Evolutionary conservation across 2,329 filamentous ascomycete species (phyloP).

Genomic region (Fusarium cicatricum): DNA sequence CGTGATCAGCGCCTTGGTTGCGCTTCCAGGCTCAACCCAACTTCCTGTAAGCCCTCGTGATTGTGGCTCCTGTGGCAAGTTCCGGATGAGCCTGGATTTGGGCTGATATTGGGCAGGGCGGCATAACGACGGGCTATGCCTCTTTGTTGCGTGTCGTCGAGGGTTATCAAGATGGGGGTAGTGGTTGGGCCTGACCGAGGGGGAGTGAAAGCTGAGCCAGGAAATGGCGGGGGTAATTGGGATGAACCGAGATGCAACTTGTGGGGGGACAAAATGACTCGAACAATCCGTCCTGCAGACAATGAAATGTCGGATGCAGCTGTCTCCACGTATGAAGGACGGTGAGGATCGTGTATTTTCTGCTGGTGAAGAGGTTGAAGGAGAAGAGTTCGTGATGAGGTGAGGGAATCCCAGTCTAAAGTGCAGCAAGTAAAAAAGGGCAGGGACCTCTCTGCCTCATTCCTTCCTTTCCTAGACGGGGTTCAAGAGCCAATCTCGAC

Average conservation of each 20-base stretch:
- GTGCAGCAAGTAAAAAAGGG: slow-evolving; percentile 23
- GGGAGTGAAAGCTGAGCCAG: background rate
- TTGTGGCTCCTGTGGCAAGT: slow-evolving; percentile 31
- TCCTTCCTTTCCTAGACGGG: background rate
- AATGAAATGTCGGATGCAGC: background rate
- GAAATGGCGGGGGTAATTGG: background rate
- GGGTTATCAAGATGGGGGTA: background rate
- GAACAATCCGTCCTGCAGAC: no score
- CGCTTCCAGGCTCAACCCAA: no score
- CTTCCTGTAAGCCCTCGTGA: background rate
- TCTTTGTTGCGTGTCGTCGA: background rate
- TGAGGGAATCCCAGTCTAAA: slow-evolving; percentile 20
- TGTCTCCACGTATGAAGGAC: slow-evolving; percentile 1
- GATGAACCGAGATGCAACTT: slow-evolving; percentile 8
- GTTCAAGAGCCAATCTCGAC: background rate
- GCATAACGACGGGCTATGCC: slow-evolving; percentile 5
- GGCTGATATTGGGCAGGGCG: slow-evolving; percentile 32
- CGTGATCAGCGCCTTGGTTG: slow-evolving; percentile 32
- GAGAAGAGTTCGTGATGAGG: background rate
- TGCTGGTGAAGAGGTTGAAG: slow-evolving; percentile 1
- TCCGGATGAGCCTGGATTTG: slow-evolving; percentile 15
- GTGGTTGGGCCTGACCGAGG: background rate
- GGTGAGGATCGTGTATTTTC: background rate
- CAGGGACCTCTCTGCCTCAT: background rate
- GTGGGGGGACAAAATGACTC: no score